These are phyloP conservation scores for Penicillium arizonense DNA, from an alignment of 495 filamentous ascomycete species.

Conservation along the genomic window DNA sequence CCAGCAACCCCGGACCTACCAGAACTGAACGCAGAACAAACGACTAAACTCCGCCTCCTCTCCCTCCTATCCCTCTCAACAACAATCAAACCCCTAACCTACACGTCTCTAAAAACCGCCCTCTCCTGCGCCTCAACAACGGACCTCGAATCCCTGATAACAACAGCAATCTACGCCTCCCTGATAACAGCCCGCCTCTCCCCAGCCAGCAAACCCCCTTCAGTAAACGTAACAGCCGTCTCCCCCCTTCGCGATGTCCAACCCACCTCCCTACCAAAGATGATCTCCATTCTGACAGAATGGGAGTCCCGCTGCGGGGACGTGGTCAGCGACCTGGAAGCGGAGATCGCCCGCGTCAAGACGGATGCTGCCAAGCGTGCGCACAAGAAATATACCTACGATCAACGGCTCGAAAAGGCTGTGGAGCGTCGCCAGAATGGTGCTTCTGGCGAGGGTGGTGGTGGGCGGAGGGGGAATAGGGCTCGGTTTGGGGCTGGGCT, in stretches of 20 bases:
- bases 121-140: conserved; percentile 67
- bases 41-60: conserved; percentile 85
- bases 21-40: conserved; percentile 66
- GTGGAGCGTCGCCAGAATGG: conserved; percentile 21
- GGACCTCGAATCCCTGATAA: conserved; percentile 87
- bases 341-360: conserved; percentile 60
- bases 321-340: conserved; percentile 74
- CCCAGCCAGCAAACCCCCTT: conserved; percentile 58
- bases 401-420: conserved; percentile 47
- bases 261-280: conserved; percentile 61
- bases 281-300: conserved; percentile 64
- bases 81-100: conserved; percentile 65
- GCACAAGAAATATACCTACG: conserved; percentile 44
- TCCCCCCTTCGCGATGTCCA: conserved; percentile 82
- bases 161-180: conserved; percentile 81
- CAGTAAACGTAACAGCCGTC: conserved; percentile 74
- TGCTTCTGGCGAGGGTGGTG: conserved; percentile 12
- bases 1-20: conserved; percentile 63
- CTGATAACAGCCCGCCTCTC: conserved; percentile 81
- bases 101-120: conserved; percentile 59
- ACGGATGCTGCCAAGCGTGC: conserved; percentile 53
- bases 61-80: conserved; percentile 75
- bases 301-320: conserved; percentile 75
- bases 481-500: conserved; percentile 11
- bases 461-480: conserved; percentile 25